phyloP scores from a whole-genome alignment of 495 filamentous ascomycete species.

The Evansstolkia leycettana region DNA sequence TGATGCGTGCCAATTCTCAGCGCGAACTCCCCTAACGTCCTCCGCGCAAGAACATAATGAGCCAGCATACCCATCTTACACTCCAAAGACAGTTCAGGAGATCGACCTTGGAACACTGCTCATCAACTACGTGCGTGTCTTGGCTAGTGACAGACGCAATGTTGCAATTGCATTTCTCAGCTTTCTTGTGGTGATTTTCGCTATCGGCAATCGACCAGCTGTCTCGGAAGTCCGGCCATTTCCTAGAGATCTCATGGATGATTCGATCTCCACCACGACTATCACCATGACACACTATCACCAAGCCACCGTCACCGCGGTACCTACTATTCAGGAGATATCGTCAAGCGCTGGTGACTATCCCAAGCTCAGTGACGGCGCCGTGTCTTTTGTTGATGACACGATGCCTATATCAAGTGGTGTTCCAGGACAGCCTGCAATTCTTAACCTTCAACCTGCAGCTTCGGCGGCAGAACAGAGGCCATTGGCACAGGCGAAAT shows the following conservation, averaged over 20 bases:
- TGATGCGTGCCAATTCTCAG: neutral
- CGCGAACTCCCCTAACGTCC: neutral
- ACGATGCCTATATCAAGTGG: too few species aligned
- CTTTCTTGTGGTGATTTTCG: conserved; percentile 45
- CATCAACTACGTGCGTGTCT: conserved; percentile 53
- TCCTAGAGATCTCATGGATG: conserved; percentile 6
- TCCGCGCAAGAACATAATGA: conserved; percentile 1
- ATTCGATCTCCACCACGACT: conserved; percentile 1
- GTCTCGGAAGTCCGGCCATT: conserved; percentile 7
- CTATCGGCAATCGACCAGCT: conserved; percentile 13
- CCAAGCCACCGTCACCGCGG: neutral
- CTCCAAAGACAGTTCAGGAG: conserved; percentile 8
- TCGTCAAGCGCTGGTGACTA: neutral
- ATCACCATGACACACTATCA: conserved; percentile 4
- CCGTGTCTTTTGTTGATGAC: too few species aligned
- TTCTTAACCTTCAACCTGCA: too few species aligned
- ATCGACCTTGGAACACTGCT: conserved; percentile 47
- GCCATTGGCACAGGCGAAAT: too few species aligned
- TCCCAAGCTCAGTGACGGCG: neutral
- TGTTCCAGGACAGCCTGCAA: too few species aligned
- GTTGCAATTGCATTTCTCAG: conserved; percentile 52
- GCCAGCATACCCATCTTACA: neutral
- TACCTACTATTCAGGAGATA: neutral
- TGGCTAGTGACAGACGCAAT: conserved; percentile 60
- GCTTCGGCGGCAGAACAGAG: too few species aligned